phyloP scores from a whole-genome alignment of 78 protist genomes.

The Bigelowiella natans region DNA sequence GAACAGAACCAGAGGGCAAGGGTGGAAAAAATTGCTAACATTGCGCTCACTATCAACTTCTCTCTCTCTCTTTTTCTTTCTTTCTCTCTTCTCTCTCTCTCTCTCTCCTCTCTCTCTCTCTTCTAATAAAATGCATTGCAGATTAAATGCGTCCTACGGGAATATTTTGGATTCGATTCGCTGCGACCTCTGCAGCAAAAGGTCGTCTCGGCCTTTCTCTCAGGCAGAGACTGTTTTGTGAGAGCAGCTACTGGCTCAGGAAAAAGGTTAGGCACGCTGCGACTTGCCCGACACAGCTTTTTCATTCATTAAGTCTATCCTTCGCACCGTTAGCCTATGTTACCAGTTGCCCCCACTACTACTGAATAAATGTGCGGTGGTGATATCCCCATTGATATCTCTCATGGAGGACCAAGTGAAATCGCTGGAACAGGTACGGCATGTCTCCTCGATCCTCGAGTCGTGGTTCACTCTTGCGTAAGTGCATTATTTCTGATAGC shows the following conservation, averaged over 20 bases:
- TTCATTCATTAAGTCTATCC: background rate
- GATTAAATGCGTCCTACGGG: background rate
- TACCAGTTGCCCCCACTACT: constrained; percentile 21
- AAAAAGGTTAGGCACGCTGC: too few species aligned
- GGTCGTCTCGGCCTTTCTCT: background rate
- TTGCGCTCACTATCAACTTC: too few species aligned
- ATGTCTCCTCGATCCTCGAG: too few species aligned
- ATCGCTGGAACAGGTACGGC: background rate
- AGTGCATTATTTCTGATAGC: too few species aligned
- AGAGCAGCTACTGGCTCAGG: background rate
- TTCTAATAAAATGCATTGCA: too few species aligned
- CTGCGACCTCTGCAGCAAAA: background rate
- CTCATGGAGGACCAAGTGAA: constrained; percentile 11
- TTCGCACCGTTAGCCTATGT: background rate
- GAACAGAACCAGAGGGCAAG: too few species aligned
- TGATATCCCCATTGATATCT: constrained; percentile 8
- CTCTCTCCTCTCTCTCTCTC: too few species aligned
- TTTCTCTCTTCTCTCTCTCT: too few species aligned
- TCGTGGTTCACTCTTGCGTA: too few species aligned
- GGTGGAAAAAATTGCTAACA: too few species aligned
- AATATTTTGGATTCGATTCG: background rate
- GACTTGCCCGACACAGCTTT: too few species aligned
- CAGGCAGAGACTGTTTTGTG: background rate
- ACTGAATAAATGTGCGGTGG: background rate
- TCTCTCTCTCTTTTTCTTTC: too few species aligned